These are phyloP conservation scores for Cryptosporidium bovis DNA, from an alignment of 169 alveolate genomes.

Conservation along the genomic window DNA sequence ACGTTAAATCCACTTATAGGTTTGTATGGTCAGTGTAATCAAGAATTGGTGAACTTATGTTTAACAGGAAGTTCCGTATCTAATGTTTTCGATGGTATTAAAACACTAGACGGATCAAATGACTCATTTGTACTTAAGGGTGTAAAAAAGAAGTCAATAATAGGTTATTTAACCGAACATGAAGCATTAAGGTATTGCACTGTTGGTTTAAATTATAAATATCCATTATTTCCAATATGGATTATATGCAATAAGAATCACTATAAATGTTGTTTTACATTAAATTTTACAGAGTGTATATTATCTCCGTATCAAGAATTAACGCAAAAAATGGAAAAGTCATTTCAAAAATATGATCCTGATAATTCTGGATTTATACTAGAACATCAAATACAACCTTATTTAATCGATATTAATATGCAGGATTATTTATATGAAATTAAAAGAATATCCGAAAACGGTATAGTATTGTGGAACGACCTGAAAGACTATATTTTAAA, in stretches of 20 bases:
- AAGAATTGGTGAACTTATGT: slow-evolving; percentile 83
- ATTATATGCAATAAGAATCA: slow-evolving; percentile 83
- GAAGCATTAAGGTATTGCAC: slow-evolving; percentile 85
- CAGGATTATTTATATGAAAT: slow-evolving; percentile 11
- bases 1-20: slow-evolving; percentile 81
- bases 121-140: slow-evolving; percentile 80
- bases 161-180: slow-evolving; percentile 84
- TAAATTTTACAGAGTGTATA: slow-evolving; percentile 35
- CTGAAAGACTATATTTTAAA: slow-evolving; percentile 13
- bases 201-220: slow-evolving; percentile 84
- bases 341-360: slow-evolving; percentile 63
- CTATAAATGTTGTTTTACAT: slow-evolving; percentile 74
- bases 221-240: slow-evolving; percentile 85
- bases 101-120: slow-evolving; percentile 72
- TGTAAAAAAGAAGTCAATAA: slow-evolving; percentile 77
- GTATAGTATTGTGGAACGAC: slow-evolving; percentile 68
- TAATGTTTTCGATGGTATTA: slow-evolving; percentile 83
- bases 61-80: slow-evolving; percentile 86
- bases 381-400: slow-evolving; percentile 38
- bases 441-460: slow-evolving; percentile 8
- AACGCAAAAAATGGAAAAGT: slow-evolving; percentile 27
- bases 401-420: slow-evolving; percentile 16
- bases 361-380: slow-evolving; percentile 61
- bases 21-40: slow-evolving; percentile 84
- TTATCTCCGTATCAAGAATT: slow-evolving; percentile 41